Evolutionary conservation across 768 basidiomycete species (phyloP), one percentile per base, ranked within the genome.

Genomic region (Rickenella mellea): DNA sequence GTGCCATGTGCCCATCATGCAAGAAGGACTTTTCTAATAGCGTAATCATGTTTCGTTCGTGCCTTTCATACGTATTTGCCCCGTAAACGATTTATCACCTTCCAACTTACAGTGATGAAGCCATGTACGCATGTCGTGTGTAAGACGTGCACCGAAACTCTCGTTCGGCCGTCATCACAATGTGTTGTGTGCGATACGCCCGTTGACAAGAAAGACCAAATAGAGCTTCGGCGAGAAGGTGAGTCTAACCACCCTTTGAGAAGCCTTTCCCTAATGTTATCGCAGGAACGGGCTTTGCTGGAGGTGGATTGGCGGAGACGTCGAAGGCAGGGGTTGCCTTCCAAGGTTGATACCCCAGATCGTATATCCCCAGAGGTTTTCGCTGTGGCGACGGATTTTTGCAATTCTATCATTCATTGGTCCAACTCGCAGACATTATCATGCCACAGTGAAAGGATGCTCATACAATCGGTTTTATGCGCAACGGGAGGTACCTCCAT

Each of bases 271-370:
- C 15, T 43, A 27, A 21, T 41, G 8, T 40, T 42, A 27, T 32
- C 30, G 28, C 42, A 90, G 87, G 89, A 20, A 97, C 93, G 8
- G 92, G 93, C 0, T 97, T 87, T 55, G 91, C 93, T 6, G 85
- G 87, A 41, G 92, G 93, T n/a, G 93, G 93, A 5, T 61, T 90
- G 50, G 89, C 91, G n/a, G 89, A 94, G 63, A 83, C 85, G 0
- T 80, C 76, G 27, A 83, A 76, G 57, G 68, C 67, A 22, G 90
- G 89, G 2, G 64, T 89, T 10, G 83, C 89, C 0, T 94, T 97
- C 67, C 89, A 93, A 56, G 89, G 87, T 31, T 91, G 58, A 48
- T n/a, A n/a, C n/a, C n/a, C n/a, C n/a, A n/a, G n/a, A n/a, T n/a
- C n/a, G n/a, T n/a, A n/a, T n/a, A n/a, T n/a, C n/a, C n/a, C n/a